Evolutionary conservation across 2,329 filamentous ascomycete species (phyloP), one percentile per base, ranked within the genome.

Genomic region (Macrophomina tecta): DNA sequence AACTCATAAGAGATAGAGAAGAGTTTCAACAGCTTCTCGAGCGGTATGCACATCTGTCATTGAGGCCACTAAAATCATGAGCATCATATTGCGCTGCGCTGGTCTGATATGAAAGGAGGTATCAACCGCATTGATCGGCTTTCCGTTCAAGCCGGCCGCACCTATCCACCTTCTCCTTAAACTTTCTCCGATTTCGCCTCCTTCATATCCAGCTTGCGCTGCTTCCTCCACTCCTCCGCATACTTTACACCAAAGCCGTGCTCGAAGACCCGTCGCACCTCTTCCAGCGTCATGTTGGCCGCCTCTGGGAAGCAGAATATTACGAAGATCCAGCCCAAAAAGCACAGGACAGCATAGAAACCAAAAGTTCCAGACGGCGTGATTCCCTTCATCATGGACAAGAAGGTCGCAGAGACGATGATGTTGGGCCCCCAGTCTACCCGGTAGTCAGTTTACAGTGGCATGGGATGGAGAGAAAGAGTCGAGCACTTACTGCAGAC

Each of bases 301-400:
- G 76, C 78, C 66, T 81, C 78, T 1, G 78, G 74, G 67, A 79
- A 81, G 68, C 74, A 77, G 74, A 78, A 75, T 42, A 78, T 76
- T 72, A 80, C 69, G 12, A 71, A 75, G 40, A 73, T 68, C 75
- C 78, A 80, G 0, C 78, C 79, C 18, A 81, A 70, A 9, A 79
- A 71, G 38, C 79, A 81, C 28, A 81, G 74, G 0, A 74, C 78
- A 16, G 78, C 77, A 68, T 80, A 81, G 69, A 80, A 80, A 2
- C 78, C 77, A 38, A 80, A 79, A 0, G 77, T 75, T 0, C 77
- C 77, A 6, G 70, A 74, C 0, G 76, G 76, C 2, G 77, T 77
- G 73, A 80, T 79, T 58, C 74, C 74, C 28, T 74, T 76, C 53
- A 70, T 71, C 76, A 80, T 80, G 4, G 76, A 74, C 4, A 79